Conservation (phyloP, 1,139 yeast species). For the Suhomyces guaymorum region DNA sequence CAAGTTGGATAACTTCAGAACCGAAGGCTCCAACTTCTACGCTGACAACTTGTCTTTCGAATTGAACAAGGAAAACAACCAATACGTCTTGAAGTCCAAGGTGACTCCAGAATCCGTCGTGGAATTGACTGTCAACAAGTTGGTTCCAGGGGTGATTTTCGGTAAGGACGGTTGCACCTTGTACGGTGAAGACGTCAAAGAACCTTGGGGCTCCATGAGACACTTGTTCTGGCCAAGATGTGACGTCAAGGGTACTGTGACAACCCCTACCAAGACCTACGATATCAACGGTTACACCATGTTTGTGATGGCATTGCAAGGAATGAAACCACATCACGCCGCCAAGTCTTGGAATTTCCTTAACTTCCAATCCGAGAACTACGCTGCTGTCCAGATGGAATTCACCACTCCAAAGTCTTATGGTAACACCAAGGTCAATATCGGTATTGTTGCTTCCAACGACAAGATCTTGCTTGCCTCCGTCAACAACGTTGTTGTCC, state of each 20-base stretch:
- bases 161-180: conserved; percentile 84
- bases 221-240: conserved; percentile 97
- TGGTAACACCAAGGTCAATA: conserved; percentile 75
- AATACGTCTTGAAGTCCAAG: conserved; percentile 60
- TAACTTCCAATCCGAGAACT: conserved; percentile 77
- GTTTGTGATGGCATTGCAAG: conserved; percentile 98
- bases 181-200: conserved; percentile 76
- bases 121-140: conserved; percentile 60
- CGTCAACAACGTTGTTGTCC: conserved; percentile 64
- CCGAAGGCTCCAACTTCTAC: conserved; percentile 76
- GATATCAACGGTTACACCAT: conserved; percentile 62
- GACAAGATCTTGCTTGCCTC: conserved; percentile 67
- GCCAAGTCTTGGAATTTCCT: conserved; percentile 96
- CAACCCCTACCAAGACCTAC: conserved; percentile 27
- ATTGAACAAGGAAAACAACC: conserved; percentile 54
- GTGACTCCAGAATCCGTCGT: conserved; percentile 75
- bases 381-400: conserved; percentile 87
- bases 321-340: conserved; percentile 99
- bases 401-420: conserved; percentile 92
- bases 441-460: conserved; percentile 71
- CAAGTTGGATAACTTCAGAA: conserved; percentile 74
- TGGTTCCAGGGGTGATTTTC: conserved; percentile 83
- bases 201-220: conserved; percentile 98
- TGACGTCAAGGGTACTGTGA: conserved; percentile 62
- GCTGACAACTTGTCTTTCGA: conserved; percentile 71